A percentile compares a stretch with the other conserved stretches of the same genome.
These are phyloP conservation scores for Sisymbrium irio DNA, from an alignment of 345 rosid genomes.

Conservation along the genomic window DNA sequence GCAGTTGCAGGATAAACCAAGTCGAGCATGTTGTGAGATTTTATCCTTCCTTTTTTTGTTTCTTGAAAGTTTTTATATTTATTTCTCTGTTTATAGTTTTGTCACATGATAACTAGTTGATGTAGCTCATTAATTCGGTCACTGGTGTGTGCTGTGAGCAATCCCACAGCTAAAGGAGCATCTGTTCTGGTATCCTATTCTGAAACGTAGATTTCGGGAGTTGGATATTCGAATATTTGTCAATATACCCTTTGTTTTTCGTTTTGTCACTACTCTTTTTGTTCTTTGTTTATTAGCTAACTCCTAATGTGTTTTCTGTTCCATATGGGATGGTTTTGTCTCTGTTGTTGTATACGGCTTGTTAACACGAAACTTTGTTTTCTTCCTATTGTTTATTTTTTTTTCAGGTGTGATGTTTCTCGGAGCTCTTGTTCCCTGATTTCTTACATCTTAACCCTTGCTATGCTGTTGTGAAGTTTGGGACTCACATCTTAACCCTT, in stretches of 20 bases:
- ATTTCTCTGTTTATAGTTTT: conserved; percentile 7
- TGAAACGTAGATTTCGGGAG: conserved; percentile 3
- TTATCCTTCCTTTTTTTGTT: not conserved
- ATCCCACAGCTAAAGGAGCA: conserved; percentile 27
- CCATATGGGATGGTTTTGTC: not conserved
- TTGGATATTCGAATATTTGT: not conserved
- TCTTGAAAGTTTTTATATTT: not conserved
- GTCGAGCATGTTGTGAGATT: conserved; percentile 7
- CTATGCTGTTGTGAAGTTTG: conserved; percentile 99
- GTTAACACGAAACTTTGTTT: conserved; percentile 48
- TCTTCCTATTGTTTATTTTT: conserved; percentile 40
- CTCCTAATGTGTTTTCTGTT: conserved; percentile 8
- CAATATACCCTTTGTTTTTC: not conserved
- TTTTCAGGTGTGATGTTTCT: conserved; percentile 90
- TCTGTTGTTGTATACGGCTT: conserved; percentile 29
- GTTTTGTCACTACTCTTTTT: not conserved
- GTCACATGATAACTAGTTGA: conserved; percentile 9
- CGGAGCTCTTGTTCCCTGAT: conserved; percentile 93
- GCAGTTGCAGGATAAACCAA: conserved; percentile 17
- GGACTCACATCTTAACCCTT: conserved; percentile 99
- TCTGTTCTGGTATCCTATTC: conserved; percentile 20
- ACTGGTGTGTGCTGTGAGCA: conserved; percentile 28
- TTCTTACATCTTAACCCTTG: conserved; percentile 97
- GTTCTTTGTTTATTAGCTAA: not conserved
- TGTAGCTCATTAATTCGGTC: not conserved